Percentiles rank a stretch among this genome's conserved stretches.
Evolutionary conservation across 495 filamentous ascomycete genomes (phyloP).

Genomic region (Ascodesmis nigricans): DNA sequence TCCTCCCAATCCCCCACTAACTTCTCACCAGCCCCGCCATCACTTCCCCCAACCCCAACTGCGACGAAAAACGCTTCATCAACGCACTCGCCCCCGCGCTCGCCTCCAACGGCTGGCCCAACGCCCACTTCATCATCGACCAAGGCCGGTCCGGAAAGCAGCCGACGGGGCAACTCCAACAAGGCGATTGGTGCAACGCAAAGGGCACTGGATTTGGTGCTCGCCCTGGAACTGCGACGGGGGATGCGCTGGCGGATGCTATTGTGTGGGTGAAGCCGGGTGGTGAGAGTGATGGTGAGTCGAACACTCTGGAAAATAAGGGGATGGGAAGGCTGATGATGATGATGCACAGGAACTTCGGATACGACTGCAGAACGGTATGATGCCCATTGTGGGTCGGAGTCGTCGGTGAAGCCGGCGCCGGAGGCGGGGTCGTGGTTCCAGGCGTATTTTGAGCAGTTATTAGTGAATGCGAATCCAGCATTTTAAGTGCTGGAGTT

Average conservation of each 20-base stretch:
- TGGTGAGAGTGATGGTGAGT: constrained; percentile 60
- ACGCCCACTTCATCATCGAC: constrained; percentile 46
- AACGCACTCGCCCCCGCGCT: constrained; percentile 43
- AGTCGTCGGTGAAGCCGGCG: constrained; percentile 28
- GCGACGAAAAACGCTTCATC: constrained; percentile 53
- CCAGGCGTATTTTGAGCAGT: constrained; percentile 54
- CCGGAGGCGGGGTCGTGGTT: constrained; percentile 63
- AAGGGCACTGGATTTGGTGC: constrained; percentile 30
- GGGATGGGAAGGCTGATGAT: too few species aligned
- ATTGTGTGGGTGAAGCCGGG: constrained; percentile 43
- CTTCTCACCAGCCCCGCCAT: constrained; percentile 29
- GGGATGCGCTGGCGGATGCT: constrained; percentile 30
- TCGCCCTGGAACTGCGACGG: constrained; percentile 30
- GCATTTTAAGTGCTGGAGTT: constrained; percentile 22
- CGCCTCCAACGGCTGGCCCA: constrained; percentile 35
- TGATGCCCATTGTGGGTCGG: constrained; percentile 47
- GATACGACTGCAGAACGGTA: constrained; percentile 39
- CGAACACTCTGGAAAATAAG: too few species aligned
- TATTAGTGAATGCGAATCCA: constrained; percentile 46
- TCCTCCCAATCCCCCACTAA: constrained; percentile 3
- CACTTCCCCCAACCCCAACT: constrained; percentile 28
- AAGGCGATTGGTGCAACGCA: constrained; percentile 73
- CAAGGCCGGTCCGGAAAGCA: constrained; percentile 38
- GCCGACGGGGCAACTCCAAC: constrained; percentile 42
- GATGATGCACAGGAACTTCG: too few species aligned